phyloP scores from a whole-genome alignment of 2,329 filamentous ascomycete species.

The Chaetomiaceae sp. region DNA sequence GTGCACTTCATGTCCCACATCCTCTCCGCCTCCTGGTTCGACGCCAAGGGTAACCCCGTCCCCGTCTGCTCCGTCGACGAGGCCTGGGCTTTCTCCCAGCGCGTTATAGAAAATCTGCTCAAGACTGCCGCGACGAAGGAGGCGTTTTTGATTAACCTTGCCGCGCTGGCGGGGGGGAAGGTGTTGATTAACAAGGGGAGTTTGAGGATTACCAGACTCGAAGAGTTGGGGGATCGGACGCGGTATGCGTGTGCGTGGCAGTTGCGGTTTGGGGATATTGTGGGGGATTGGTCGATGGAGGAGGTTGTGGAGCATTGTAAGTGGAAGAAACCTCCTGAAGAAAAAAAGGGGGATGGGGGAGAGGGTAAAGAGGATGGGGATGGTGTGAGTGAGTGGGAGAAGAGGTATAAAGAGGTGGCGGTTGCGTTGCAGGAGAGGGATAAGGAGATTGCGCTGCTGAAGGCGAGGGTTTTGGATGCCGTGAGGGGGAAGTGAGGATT shows the following conservation, averaged over 20 bases:
- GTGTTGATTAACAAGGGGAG: constrained; percentile 44
- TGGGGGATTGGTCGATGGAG: constrained; percentile 50
- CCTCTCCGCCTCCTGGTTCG: constrained; percentile 48
- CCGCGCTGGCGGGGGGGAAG: constrained; percentile 52
- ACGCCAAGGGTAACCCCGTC: constrained; percentile 41
- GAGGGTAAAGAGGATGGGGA: no score
- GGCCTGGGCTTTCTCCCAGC: constrained; percentile 49
- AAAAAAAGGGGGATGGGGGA: background rate
- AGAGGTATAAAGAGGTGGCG: constrained; percentile 54
- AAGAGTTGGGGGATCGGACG: constrained; percentile 38
- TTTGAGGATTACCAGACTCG: constrained; percentile 40
- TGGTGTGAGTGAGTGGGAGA: constrained; percentile 40
- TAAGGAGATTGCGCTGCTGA: constrained; percentile 44
- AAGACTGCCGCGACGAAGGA: constrained; percentile 48
- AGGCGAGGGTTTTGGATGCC: constrained; percentile 39
- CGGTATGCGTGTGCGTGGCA: constrained; percentile 53
- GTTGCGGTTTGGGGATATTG: constrained; percentile 50
- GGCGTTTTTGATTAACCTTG: constrained; percentile 55
- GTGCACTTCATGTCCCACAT: constrained; percentile 50
- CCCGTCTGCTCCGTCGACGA: constrained; percentile 48
- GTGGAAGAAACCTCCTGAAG: constrained; percentile 36
- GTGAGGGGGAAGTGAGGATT: constrained; percentile 26
- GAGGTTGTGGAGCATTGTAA: constrained; percentile 42
- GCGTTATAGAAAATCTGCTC: constrained; percentile 50
- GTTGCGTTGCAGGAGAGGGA: constrained; percentile 56